These are phyloP conservation scores for Penicillium sclerotigenum DNA, from an alignment of 2,329 filamentous ascomycete species.

Conservation along the genomic window DNA sequence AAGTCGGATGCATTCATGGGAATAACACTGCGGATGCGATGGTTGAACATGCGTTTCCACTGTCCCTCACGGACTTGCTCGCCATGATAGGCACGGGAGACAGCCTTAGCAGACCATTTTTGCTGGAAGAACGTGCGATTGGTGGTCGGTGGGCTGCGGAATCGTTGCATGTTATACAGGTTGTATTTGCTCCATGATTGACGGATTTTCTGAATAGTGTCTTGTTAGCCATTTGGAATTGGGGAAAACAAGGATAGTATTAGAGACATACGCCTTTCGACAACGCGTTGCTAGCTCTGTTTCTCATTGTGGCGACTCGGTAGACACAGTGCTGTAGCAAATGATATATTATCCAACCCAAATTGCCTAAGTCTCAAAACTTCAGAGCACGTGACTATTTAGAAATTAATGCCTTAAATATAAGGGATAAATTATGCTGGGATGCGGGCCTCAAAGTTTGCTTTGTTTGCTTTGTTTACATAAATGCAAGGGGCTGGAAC, in stretches of 20 bases:
- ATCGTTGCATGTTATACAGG: constrained; percentile 76
- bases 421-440: constrained; percentile 8
- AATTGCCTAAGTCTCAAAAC: constrained; percentile 31
- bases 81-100: constrained; percentile 84
- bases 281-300: constrained; percentile 43
- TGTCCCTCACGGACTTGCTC: constrained; percentile 89
- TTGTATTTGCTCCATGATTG: constrained; percentile 98
- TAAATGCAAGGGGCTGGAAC: background rate
- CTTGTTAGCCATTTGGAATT: constrained; percentile 7
- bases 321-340: constrained; percentile 15
- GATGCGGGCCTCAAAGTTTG: too few species aligned
- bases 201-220: constrained; percentile 69
- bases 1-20: constrained; percentile 80
- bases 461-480: background rate
- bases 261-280: constrained; percentile 38
- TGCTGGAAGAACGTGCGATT: constrained; percentile 86
- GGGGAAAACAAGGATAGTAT: background rate
- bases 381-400: constrained; percentile 27
- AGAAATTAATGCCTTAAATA: constrained; percentile 1
- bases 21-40: constrained; percentile 75
- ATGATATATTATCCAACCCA: constrained; percentile 9
- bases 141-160: constrained; percentile 46
- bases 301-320: constrained; percentile 41
- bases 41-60: constrained; percentile 90
- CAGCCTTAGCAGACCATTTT: constrained; percentile 90